Base-by-base conservation (phyloP, 371 early-diverging fungal genomes). In the Circinella minor region DNA sequence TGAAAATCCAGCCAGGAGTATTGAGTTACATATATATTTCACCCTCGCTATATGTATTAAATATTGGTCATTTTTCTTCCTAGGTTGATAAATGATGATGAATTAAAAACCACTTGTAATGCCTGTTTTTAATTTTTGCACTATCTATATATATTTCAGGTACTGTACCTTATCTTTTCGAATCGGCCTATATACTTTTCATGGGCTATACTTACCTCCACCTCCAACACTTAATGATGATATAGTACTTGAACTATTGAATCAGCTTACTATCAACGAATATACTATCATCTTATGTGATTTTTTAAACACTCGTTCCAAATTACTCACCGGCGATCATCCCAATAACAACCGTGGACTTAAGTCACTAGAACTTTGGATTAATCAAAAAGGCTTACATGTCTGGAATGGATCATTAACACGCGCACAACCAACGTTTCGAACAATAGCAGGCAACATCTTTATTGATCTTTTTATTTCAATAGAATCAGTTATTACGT, bases 401-500 rank as follows among this genome's bases (percentile, higher is more conserved):
- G 47, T 64, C 3, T 64, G 64, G 64, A 64, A 64, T 36, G 54
- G 49, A 10, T 46, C 64, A 7, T 38, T 64, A 11, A 51, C 64
- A 43, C 34, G 37, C 39, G 60, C 59, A 7, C 55, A 57, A 17
- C 15, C 43, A 15, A 70, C 70, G 2, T 70, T 63, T 46, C 34
- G 37, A 9, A 37, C 37, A 11, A 15, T 13, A 5, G 27, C 5
- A 3, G 70, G 70, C 2, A 10, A 6, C 9, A 70, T 60, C 37
- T 65, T 70, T 17, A 70, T 70, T 37, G 70, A 70, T 34, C 48
- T 64, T 1, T 70, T 70, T 27, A 37, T 36, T 17, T 11, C 39
- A 51, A 6, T 65, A 51, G 34, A 48, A 65, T 36, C 51, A 34
- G 36, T 34, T 39, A 39, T 39, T 39, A 39, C n/a, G n/a, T n/a